A percentile compares a stretch with the other conserved stretches of the same genome.
These are phyloP conservation scores for Tylopilus subfusipes DNA, from an alignment of 768 basidiomycete genomes.

Conservation along the genomic window DNA sequence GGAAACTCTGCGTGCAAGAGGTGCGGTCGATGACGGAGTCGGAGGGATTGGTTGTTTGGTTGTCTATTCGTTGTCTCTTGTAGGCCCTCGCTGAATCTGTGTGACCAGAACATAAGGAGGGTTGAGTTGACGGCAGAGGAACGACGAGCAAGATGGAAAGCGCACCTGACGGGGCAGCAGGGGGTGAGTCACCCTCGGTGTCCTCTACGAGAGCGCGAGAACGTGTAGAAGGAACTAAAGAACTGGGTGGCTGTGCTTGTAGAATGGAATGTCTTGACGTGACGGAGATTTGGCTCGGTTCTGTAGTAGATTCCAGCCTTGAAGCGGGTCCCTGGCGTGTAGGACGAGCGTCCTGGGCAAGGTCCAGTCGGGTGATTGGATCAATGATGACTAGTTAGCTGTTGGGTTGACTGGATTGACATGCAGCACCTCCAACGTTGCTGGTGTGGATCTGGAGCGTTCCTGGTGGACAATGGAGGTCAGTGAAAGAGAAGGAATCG, in stretches of 20 bases:
- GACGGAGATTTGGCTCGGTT: conserved; percentile 26
- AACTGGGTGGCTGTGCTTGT: conserved; percentile 29
- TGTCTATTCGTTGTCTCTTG: conserved; percentile 68
- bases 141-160: not conserved
- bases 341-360: conserved; percentile 52
- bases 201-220: conserved; percentile 61
- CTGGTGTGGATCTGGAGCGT: conserved; percentile 17
- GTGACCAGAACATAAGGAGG: conserved; percentile 2
- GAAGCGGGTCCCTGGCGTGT: conserved; percentile 39
- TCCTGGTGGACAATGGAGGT: conserved; percentile 20
- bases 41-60: conserved; percentile 31
- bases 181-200: conserved; percentile 34
- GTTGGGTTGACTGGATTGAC: conserved; percentile 20
- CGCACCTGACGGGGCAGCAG: conserved; percentile 26
- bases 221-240: conserved; percentile 65
- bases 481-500: conserved; percentile 16
- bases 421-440: conserved; percentile 27
- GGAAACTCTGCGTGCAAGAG: conserved; percentile 25
- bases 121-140: conserved; percentile 1
- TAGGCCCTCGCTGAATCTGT: conserved; percentile 54
- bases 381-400: conserved; percentile 54
- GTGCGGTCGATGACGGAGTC: conserved; percentile 27
- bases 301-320: conserved; percentile 46
- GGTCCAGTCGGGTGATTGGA: conserved; percentile 55
- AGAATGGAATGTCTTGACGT: conserved; percentile 26